Conservation (phyloP, 768 basidiomycete species). For the Naganishia antarctica region DNA sequence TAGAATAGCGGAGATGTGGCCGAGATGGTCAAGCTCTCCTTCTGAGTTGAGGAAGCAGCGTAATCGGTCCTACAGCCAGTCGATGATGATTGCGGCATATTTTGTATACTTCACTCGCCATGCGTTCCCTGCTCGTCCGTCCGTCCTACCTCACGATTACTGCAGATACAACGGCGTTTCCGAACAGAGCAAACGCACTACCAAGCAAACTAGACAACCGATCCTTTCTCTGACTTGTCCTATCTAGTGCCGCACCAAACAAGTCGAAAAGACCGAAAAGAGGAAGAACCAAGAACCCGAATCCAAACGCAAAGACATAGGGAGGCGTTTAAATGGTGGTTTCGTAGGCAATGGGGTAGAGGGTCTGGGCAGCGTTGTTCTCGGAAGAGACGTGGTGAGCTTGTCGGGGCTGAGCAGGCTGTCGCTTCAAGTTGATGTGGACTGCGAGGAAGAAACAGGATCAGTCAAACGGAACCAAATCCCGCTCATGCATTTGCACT, state of each 20-base stretch:
- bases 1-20: no score
- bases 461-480: not conserved
- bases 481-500: slow-evolving; percentile 47
- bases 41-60: no score
- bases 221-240: slow-evolving; percentile 16
- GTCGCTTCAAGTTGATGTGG: slow-evolving; percentile 76
- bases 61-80: no score
- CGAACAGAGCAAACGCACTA: slow-evolving; percentile 6
- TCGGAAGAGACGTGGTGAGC: slow-evolving; percentile 66
- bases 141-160: slow-evolving; percentile 13
- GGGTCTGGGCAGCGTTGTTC: slow-evolving; percentile 83
- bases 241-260: slow-evolving; percentile 12
- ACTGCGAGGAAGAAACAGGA: slow-evolving; percentile 52
- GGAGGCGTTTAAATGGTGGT: slow-evolving; percentile 71
- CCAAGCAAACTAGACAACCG: slow-evolving; percentile 13
- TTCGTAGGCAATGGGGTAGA: slow-evolving; percentile 89
- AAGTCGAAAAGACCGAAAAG: slow-evolving; percentile 8
- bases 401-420: slow-evolving; percentile 75
- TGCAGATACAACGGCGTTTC: slow-evolving; percentile 13
- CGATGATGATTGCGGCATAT: slow-evolving; percentile 24
- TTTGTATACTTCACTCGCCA: slow-evolving; percentile 15
- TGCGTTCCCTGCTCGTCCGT: not conserved
- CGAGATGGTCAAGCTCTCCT: no score
- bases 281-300: not conserved
- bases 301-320: slow-evolving; percentile 10